Evolutionary conservation across 495 filamentous ascomycete species (phyloP).

Genomic region (Aspergillus ellipticus): DNA sequence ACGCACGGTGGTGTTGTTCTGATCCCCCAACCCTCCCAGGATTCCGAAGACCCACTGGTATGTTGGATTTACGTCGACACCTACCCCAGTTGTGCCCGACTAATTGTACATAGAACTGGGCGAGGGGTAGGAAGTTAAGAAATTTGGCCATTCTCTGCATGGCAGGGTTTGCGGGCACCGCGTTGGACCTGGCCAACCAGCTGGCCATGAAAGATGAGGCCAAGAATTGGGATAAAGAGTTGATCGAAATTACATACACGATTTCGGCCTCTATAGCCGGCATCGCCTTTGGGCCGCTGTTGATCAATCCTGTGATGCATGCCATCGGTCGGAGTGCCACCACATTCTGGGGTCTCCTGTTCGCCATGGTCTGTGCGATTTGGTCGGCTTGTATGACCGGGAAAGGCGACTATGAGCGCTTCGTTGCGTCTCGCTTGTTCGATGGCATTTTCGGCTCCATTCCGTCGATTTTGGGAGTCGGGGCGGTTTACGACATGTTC

Average conservation of each 20-base stretch:
- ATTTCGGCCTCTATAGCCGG: conserved; percentile 25
- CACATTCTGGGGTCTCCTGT: conserved; percentile 31
- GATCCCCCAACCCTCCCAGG: neutral
- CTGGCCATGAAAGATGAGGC: neutral
- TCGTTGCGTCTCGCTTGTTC: conserved; percentile 31
- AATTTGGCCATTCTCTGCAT: neutral
- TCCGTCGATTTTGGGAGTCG: conserved; percentile 22
- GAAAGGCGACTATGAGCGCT: conserved; percentile 27
- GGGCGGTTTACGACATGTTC: conserved; percentile 27
- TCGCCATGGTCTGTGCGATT: conserved; percentile 15
- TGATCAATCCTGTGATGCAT: conserved; percentile 23
- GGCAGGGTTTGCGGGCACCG: neutral
- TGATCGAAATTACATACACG: neutral
- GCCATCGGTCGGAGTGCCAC: conserved; percentile 21
- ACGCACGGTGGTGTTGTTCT: neutral
- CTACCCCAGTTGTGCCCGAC: too few relatives aligned
- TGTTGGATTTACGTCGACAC: too few relatives aligned
- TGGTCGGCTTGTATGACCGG: conserved; percentile 30
- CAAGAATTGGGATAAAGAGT: neutral
- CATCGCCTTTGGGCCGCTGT: conserved; percentile 22
- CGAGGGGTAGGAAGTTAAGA: neutral
- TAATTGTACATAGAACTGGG: neutral
- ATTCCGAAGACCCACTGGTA: neutral
- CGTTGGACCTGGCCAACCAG: neutral
- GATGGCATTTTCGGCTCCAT: conserved; percentile 24